Conservation (phyloP, 371 early-diverging fungal species). For the Scutellospora calospora region DNA sequence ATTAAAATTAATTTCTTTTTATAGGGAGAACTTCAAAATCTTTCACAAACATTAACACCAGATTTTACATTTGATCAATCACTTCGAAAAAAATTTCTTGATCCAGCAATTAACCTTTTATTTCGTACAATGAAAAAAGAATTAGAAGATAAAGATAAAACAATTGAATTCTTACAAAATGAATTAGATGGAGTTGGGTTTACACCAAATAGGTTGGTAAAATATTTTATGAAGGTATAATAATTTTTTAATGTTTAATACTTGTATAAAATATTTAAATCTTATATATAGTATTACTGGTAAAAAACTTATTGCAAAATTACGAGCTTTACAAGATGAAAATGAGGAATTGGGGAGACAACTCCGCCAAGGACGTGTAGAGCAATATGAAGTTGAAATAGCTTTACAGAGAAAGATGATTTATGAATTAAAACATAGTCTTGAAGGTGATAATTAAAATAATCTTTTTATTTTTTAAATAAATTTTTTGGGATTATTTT, state of each 20-base stretch:
- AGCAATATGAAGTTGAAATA: constrained; percentile 53
- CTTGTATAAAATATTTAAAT: background rate
- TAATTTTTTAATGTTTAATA: background rate
- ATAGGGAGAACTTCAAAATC: constrained; percentile 42
- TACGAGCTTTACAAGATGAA: constrained; percentile 50
- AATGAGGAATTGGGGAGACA: constrained; percentile 55
- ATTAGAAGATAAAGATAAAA: constrained; percentile 50
- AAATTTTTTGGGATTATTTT: background rate
- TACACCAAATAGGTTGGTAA: constrained; percentile 51
- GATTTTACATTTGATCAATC: constrained; percentile 41
- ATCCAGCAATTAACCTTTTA: constrained; percentile 52
- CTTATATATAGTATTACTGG: constrained; percentile 51
- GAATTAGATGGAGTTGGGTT: constrained; percentile 52
- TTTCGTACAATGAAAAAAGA: constrained; percentile 53
- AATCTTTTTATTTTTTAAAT: background rate
- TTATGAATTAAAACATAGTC: constrained; percentile 46
- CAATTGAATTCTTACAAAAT: constrained; percentile 49
- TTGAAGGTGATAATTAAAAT: constrained; percentile 18
- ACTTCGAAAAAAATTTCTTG: constrained; percentile 48
- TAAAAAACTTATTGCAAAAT: constrained; percentile 50
- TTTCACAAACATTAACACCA: constrained; percentile 41
- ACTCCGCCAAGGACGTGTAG: constrained; percentile 50
- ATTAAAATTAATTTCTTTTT: background rate
- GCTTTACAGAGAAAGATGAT: constrained; percentile 48
- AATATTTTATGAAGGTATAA: background rate